Base-by-base conservation (phyloP, 495 filamentous ascomycete species). In the Xylaria curta region DNA sequence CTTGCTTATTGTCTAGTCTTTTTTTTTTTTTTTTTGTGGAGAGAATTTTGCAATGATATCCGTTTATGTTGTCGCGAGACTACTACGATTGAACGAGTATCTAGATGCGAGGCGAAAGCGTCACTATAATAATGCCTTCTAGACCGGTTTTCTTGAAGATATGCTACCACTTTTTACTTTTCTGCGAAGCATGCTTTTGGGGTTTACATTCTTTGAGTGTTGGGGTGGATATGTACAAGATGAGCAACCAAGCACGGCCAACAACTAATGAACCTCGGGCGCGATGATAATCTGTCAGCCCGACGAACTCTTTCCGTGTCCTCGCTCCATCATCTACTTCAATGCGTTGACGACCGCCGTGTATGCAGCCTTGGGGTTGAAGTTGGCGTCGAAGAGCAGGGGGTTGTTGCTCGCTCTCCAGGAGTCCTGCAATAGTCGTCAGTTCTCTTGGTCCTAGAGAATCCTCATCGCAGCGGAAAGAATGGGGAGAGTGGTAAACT, bases 311-410 rank as follows among this genome's bases (percentile, higher is more conserved):
- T 13, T 8, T n/a, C 62, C 24, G 26, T 21, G 21, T 49, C 31
- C 21, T 17, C 38, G 4, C 21, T 10, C 24, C 28, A 63, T 51
- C 53, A 63, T 40, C 53, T 83, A 84, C 78, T 81, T 78, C 69
- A 88, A 75, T 21, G 83, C 80, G 53, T 82, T 74, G 58, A 89
- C 82, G 53, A 92, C 83, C 65, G 90, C 87, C 64, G 78, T 87
- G 78, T 94, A 94, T 3, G 89, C 88, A 3, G 82, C 76, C 86
- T 94, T 93, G 70, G 87, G 82, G 74, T 84, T 82, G 77, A 87
- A 93, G 81, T 80, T 85, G 75, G 78, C 80, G 80, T 93, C 89
- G 78, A 90, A 93, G 21, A 93, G 83, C 63, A 92, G 81, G 17
- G 90, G 91, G 74, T 83, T 87, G 71, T 74, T 82, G 67, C 76